Conservation (phyloP, 2,329 filamentous ascomycete species). For the Pseudopithomyces maydicus region DNA sequence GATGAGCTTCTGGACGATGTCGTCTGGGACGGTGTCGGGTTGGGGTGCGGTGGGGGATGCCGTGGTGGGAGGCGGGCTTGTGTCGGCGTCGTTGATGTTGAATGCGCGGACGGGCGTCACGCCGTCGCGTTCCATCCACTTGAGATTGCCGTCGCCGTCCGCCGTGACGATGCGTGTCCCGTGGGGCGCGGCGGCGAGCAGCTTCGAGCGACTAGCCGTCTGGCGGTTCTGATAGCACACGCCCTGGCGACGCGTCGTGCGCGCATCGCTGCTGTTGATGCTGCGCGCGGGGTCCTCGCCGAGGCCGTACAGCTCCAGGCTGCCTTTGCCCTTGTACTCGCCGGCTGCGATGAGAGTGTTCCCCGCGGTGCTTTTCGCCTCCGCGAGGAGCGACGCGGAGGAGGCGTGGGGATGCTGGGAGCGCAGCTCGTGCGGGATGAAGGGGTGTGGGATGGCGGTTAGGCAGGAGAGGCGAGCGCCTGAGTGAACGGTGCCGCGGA, state of each 20-base stretch:
- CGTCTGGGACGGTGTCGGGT: slow-evolving; percentile 50
- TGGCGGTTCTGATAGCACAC: slow-evolving; percentile 69
- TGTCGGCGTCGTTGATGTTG: slow-evolving; percentile 60
- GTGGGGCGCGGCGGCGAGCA: slow-evolving; percentile 81
- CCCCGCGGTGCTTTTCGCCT: slow-evolving; percentile 59
- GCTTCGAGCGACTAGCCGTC: slow-evolving; percentile 77
- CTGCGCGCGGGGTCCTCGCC: slow-evolving; percentile 42
- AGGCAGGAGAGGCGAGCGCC: slow-evolving; percentile 79
- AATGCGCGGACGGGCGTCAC: slow-evolving; percentile 58
- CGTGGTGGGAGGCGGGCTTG: neutral
- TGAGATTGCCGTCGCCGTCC: slow-evolving; percentile 81
- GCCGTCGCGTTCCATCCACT: slow-evolving; percentile 90
- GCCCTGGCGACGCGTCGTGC: slow-evolving; percentile 49
- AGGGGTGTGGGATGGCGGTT: slow-evolving; percentile 70
- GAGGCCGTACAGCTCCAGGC: slow-evolving; percentile 82
- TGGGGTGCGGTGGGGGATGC: slow-evolving; percentile 3
- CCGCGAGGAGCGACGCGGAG: slow-evolving; percentile 59
- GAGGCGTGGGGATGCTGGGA: slow-evolving; percentile 61
- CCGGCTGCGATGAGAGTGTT: slow-evolving; percentile 81
- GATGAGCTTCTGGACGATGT: slow-evolving; percentile 80
- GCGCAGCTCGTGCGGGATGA: slow-evolving; percentile 66
- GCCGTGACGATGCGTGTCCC: slow-evolving; percentile 82
- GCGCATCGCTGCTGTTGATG: slow-evolving; percentile 34
- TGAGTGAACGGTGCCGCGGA: slow-evolving; percentile 80
- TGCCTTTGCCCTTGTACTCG: slow-evolving; percentile 90